Evolutionary conservation across 2,329 filamentous ascomycete species (phyloP).

Genomic region (Penicillium expansum): DNA sequence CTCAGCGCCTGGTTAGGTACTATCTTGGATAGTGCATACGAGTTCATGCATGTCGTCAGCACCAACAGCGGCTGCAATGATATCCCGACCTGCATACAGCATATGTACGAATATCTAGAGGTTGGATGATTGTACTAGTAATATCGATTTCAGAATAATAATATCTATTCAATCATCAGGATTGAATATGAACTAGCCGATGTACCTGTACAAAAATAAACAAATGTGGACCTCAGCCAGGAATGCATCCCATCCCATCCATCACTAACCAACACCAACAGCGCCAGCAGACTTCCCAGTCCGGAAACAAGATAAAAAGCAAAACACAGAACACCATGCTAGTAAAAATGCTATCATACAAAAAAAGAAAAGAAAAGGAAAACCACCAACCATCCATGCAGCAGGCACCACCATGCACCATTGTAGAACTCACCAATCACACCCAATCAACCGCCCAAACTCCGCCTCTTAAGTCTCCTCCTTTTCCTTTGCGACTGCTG

Average conservation of each 20-base stretch:
- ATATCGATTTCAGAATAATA: neutral
- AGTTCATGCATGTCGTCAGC: neutral
- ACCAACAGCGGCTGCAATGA: neutral
- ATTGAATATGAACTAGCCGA: neutral
- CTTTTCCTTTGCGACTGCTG: slow-evolving; percentile 41
- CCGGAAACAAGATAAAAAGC: neutral
- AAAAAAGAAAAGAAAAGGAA: slow-evolving; percentile 9
- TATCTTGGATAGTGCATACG: neutral
- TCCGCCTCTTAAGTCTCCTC: slow-evolving; percentile 35
- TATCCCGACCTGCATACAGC: neutral
- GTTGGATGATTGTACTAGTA: neutral
- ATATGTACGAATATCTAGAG: neutral
- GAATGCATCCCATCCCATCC: neutral
- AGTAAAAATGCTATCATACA: slow-evolving; percentile 22
- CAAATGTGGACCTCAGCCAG: neutral
- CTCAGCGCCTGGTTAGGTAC: neutral
- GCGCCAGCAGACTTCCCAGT: neutral
- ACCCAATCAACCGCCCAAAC: slow-evolving; percentile 14
- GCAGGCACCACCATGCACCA: neutral
- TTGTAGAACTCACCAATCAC: neutral
- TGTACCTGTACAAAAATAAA: neutral
- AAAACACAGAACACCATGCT: slow-evolving; percentile 9
- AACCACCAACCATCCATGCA: neutral
- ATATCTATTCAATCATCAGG: neutral
- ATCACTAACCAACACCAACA: neutral